Evolutionary conservation across 306 rosid genomes (phyloP).

Genomic region (Malus domestica): DNA sequence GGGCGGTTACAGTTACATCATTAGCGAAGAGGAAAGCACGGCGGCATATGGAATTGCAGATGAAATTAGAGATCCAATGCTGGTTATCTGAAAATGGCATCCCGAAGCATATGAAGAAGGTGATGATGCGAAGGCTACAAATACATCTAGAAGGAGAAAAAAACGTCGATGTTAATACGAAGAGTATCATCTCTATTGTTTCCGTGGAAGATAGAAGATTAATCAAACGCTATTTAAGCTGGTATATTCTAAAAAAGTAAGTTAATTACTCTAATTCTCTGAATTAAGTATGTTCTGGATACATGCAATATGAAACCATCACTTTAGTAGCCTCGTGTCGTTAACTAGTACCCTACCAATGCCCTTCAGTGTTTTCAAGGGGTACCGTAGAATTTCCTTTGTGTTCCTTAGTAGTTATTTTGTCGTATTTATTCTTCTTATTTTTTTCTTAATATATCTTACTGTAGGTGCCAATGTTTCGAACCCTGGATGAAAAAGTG

Average conservation of each 20-base stretch:
- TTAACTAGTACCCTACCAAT: too few species aligned
- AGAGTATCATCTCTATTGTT: neutral
- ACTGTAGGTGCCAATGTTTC: neutral
- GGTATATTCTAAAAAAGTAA: neutral
- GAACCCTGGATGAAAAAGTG: neutral
- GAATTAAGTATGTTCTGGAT: too few species aligned
- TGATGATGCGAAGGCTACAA: neutral
- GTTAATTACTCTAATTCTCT: neutral
- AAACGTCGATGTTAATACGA: neutral
- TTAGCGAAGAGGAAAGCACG: neutral
- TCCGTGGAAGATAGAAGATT: neutral
- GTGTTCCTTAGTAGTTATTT: too few species aligned
- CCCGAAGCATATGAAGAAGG: neutral
- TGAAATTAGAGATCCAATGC: neutral
- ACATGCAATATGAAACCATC: too few species aligned
- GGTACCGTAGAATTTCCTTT: too few species aligned
- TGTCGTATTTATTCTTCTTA: neutral
- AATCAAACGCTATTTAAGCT: neutral
- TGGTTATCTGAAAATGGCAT: neutral
- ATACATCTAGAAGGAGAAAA: neutral
- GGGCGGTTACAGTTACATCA: neutral
- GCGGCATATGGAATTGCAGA: neutral
- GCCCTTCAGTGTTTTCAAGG: too few species aligned
- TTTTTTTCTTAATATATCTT: neutral
- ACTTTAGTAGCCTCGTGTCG: too few species aligned